These are phyloP conservation scores for Tagetes erecta DNA, from an alignment of 129 eudicot species.

Conservation along the genomic window DNA sequence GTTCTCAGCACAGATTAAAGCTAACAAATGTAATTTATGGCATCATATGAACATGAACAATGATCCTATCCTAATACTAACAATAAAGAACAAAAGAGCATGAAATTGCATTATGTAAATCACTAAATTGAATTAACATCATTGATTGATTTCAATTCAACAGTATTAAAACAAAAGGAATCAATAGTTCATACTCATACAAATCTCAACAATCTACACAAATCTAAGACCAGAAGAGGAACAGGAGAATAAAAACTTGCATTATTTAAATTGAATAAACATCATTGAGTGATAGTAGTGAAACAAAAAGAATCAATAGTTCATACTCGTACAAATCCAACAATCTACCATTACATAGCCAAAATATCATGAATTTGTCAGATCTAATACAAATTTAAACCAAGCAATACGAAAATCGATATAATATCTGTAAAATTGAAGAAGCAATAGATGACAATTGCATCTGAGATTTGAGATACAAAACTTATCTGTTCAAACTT, in stretches of 20 bases:
- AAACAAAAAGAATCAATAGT: conserved; percentile 23
- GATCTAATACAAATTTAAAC: conserved; percentile 26
- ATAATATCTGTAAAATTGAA: conserved; percentile 27
- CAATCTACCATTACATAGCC: conserved; percentile 33
- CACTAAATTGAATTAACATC: too few species aligned
- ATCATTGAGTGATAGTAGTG: conserved; percentile 16
- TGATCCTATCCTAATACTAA: neutral
- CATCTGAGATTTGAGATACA: conserved; percentile 23
- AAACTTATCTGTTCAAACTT: conserved; percentile 46
- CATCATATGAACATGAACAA: neutral
- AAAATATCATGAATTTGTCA: conserved; percentile 15
- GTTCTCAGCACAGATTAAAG: neutral
- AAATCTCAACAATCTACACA: too few species aligned
- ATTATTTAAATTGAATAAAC: neutral
- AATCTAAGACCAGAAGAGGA: neutral
- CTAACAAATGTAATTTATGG: neutral
- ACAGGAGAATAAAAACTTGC: neutral
- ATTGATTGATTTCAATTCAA: too few species aligned
- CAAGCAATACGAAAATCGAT: conserved; percentile 11
- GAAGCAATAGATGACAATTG: conserved; percentile 22
- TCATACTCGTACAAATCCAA: conserved; percentile 27
- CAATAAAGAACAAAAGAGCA: too few species aligned
- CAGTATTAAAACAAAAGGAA: too few species aligned
- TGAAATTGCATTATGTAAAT: too few species aligned
- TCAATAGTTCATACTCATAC: too few species aligned